Conservation (phyloP, 2,329 filamentous ascomycete genomes). For the Cladosporium oxysporum region DNA sequence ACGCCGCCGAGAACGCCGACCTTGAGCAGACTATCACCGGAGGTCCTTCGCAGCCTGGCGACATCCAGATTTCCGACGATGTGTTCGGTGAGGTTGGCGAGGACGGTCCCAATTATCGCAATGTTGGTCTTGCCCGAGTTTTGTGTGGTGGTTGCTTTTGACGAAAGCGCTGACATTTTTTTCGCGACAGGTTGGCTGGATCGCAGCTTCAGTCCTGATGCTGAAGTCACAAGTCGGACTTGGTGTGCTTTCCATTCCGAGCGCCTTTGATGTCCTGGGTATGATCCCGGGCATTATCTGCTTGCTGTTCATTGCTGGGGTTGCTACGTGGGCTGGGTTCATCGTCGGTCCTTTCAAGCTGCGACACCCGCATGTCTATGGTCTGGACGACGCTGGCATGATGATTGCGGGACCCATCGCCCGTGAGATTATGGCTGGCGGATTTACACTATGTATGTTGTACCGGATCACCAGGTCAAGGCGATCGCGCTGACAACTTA, state of each 20-base stretch:
- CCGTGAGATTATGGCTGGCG: conserved; percentile 49
- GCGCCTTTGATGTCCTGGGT: conserved; percentile 47
- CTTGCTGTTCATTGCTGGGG: conserved; percentile 40
- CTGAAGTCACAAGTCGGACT: conserved; percentile 48
- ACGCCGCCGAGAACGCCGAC: conserved; percentile 39
- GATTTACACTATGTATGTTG: conserved; percentile 40
- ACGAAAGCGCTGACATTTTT: conserved; percentile 8
- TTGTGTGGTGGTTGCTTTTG: not conserved
- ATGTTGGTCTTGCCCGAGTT: conserved; percentile 27
- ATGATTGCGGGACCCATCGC: conserved; percentile 56
- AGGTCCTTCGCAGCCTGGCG: conserved; percentile 10
- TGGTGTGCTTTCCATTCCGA: conserved; percentile 49
- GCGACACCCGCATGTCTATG: conserved; percentile 56
- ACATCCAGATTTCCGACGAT: conserved; percentile 28
- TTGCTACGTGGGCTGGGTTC: conserved; percentile 52
- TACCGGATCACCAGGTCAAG: not conserved
- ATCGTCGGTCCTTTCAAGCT: conserved; percentile 55
- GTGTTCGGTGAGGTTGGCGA: conserved; percentile 42
- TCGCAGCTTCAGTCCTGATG: conserved; percentile 47
- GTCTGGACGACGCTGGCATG: conserved; percentile 57
- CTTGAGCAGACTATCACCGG: conserved; percentile 41
- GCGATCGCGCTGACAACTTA: not conserved
- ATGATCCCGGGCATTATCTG: conserved; percentile 49
- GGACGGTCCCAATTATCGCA: conserved; percentile 36
- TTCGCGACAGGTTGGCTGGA: conserved; percentile 43